Evolutionary conservation across 164 flowering plant species (phyloP), one percentile per base, ranked within the genome.

Genomic region (Aristolochia fimbriata): DNA sequence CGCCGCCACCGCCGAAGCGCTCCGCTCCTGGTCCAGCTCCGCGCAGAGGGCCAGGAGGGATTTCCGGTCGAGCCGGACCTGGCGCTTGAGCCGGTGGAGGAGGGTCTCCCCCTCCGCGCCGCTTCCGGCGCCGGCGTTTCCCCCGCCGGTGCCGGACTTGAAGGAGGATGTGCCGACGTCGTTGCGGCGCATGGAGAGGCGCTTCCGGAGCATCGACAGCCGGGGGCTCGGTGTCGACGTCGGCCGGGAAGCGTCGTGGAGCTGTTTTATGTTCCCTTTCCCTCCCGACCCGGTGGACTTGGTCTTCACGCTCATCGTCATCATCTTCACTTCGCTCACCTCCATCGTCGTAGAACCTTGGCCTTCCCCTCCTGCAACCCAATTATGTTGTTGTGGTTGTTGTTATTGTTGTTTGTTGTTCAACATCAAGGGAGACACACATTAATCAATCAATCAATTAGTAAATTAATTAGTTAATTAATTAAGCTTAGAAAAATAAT

Each of bases 21-120:
- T 91, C 65, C 97, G 76, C 69, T 91, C 97, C 72, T 86, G 89
- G 59, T 91, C 96, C 22, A 91, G 68, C 55, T 91, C 97, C 74
- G 73, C 74, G 74, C 80, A 77, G 62, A 88, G 62, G 22, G 70
- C 83, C 14, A 74, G 76, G 22, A 84, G 67, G 30, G 91, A 78
- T 63, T 73, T 79, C 23, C 74, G 75, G 50, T 84, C 89, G 50
- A 78, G 27, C 20, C 77, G 77, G 47, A 84, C 79, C 47, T 83
- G 85, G 55, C 71, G 75, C 74, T 84, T 83, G 60, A 87, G 62
- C n/a, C 62, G 72, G 55, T 71, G 66, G 56, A 82, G 53, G 22
- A 77, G 66, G 51, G 57, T 54, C 17, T 78, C 90, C 22, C 78
- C 72, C 45, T 62, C 69, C 58, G 62, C 7, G 3, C 53, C 57